A percentile compares a stretch with the other conserved stretches of the same genome.
phyloP scores from a whole-genome alignment of 176 grass and related monocot genomes.

The Triticum timopheevii region DNA sequence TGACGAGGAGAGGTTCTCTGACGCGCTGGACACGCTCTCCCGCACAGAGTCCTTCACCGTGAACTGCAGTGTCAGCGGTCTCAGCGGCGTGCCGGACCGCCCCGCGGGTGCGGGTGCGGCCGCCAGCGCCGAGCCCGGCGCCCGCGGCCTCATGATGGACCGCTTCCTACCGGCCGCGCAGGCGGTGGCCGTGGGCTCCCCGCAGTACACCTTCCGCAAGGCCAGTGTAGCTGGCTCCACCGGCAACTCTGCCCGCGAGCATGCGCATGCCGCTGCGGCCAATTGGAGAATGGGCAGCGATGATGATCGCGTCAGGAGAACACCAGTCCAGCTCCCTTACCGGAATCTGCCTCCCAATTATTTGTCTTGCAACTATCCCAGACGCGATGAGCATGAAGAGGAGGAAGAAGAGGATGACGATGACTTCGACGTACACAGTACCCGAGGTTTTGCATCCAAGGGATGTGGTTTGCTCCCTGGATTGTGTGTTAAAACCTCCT shows the following conservation, averaged over 20 bases:
- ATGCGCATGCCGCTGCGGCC: not conserved
- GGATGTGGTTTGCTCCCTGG: constrained; percentile 85
- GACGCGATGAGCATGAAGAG: constrained; percentile 30
- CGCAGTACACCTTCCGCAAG: constrained; percentile 86
- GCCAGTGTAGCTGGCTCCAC: not conserved
- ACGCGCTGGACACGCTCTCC: constrained; percentile 87
- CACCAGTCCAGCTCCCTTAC: constrained; percentile 61
- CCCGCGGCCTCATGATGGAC: constrained; percentile 76
- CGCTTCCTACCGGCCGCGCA: constrained; percentile 84
- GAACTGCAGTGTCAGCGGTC: constrained; percentile 95
- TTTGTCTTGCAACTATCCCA: constrained; percentile 43
- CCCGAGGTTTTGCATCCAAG: constrained; percentile 57
- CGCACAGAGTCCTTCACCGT: constrained; percentile 74
- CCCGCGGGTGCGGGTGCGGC: not conserved
- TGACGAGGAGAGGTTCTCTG: constrained; percentile 82
- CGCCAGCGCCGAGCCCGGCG: constrained; percentile 28
- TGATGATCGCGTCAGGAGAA: constrained; percentile 45
- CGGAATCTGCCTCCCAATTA: constrained; percentile 68
- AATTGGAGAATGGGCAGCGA: constrained; percentile 7
- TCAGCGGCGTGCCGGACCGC: constrained; percentile 52
- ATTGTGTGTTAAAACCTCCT: constrained; percentile 72
- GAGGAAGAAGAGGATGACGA: constrained; percentile 60
- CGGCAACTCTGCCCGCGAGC: constrained; percentile 23
- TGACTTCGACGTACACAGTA: constrained; percentile 50
- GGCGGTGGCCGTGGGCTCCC: constrained; percentile 74